phyloP scores from a whole-genome alignment of 2,329 filamentous ascomycete species.

The Colletotrichum lini region DNA sequence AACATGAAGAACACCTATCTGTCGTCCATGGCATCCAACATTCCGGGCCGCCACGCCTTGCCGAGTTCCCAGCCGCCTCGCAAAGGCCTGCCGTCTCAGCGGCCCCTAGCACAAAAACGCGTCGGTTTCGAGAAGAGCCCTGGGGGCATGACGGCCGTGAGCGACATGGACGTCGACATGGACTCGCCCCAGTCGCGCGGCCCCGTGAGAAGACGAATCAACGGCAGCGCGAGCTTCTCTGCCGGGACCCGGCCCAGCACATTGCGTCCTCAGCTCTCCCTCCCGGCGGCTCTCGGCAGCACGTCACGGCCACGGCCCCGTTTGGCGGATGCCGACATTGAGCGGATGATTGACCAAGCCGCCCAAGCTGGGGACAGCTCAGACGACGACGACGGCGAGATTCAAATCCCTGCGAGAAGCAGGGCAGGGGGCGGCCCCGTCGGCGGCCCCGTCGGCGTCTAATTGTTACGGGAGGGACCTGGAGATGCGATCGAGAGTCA shows the following conservation, averaged over 20 bases:
- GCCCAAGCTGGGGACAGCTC: constrained; percentile 66
- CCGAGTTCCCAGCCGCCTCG: constrained; percentile 65
- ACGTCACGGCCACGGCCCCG: constrained; percentile 56
- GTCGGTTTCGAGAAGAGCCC: constrained; percentile 65
- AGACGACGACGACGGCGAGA: constrained; percentile 70
- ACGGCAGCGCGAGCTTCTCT: constrained; percentile 50
- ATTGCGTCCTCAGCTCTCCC: constrained; percentile 59
- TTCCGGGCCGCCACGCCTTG: constrained; percentile 53
- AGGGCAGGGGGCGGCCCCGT: constrained; percentile 46
- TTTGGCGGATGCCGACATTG: constrained; percentile 69
- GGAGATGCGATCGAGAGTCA: no score
- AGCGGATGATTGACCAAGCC: constrained; percentile 70
- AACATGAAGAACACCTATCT: constrained; percentile 72
- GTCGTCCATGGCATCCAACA: constrained; percentile 51
- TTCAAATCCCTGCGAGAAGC: constrained; percentile 60
- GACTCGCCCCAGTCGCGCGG: constrained; percentile 55
- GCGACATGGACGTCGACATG: constrained; percentile 62
- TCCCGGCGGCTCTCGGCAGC: constrained; percentile 64
- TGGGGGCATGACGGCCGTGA: constrained; percentile 52
- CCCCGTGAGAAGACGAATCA: constrained; percentile 45
- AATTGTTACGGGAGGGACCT: neutral
- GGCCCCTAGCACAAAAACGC: constrained; percentile 61
- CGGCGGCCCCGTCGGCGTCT: constrained; percentile 23
- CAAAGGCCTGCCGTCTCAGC: constrained; percentile 66
- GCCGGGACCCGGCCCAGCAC: constrained; percentile 22